Evolutionary conservation across 169 alveolate genomes (phyloP), one percentile per base, ranked within the genome.

Genomic region (Plasmodium gaboni): DNA sequence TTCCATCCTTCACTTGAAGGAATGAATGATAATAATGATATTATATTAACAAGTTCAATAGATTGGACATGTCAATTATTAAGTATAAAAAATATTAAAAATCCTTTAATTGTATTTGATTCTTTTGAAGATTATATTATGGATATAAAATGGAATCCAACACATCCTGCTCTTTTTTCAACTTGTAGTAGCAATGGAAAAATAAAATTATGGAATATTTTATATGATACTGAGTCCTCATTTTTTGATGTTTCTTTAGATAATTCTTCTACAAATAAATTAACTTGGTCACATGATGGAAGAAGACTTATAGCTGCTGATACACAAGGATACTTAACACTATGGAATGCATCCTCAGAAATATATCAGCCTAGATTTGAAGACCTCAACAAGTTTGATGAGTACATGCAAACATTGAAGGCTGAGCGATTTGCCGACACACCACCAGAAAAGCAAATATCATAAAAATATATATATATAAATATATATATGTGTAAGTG

Each of bases 1-100:
- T 86, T 91, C 46, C 96, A 94, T 67, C 96, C 97, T 6, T 76
- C 74, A 4, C 46, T 91, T 51, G 92, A 93, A 32, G 93, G 93
- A 38, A 55, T 87, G 5, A 88, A 88, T n/a, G 92, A 91, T 22
- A 67, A 93, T n/a, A 88, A 93, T 38, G 94, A 94, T 65, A 71
- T 96, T 17, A 88, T 96, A 28, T 74, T 96, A 42, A 92, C 97
- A 19, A 71, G 96, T 10, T 96, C 98, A 5, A 93, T 94, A 32
- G 98, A 96, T 87, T 96, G 98, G 98, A 92, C 96, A 0, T 92
- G 95, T 9, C 94, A 95, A 51, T 85, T 96, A 28, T 94, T 97
- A 95, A 92, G 95, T 88, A 59, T 85, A 44, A 85, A 71, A 50
- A 28, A 85, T n/a, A 93, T 97, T 12, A 93, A 88, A 22, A 83